These are phyloP conservation scores for Hypoxylon crocopeplum DNA, from an alignment of 495 filamentous ascomycete species.

Conservation along the genomic window DNA sequence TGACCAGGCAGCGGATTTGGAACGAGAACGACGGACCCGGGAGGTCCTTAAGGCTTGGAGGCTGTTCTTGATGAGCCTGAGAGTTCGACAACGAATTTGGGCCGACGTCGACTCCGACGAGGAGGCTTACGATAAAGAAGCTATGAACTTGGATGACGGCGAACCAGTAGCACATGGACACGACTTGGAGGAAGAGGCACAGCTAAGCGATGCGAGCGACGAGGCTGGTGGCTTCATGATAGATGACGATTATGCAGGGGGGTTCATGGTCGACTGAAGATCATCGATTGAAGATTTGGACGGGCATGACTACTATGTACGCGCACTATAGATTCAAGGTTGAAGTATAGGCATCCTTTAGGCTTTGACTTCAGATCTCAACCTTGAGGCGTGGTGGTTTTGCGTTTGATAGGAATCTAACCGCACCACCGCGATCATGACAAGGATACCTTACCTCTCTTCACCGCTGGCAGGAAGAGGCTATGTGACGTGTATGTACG, in stretches of 20 bases:
- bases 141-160: slow-evolving; percentile 20
- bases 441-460: too few species aligned
- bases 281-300: too few species aligned
- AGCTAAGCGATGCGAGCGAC: slow-evolving; percentile 29
- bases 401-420: too few species aligned
- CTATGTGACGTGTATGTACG: too few species aligned
- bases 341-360: too few species aligned
- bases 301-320: too few species aligned
- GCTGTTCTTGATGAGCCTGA: slow-evolving; percentile 73
- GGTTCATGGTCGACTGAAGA: slow-evolving; percentile 36
- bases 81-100: slow-evolving; percentile 78
- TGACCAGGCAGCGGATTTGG: slow-evolving; percentile 63
- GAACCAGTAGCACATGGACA: slow-evolving; percentile 17
- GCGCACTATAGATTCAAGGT: too few species aligned
- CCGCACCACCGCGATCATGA: too few species aligned
- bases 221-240: slow-evolving; percentile 44
- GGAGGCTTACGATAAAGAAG: slow-evolving; percentile 20
- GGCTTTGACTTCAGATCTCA: too few species aligned
- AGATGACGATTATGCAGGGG: slow-evolving; percentile 39
- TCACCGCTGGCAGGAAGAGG: too few species aligned
- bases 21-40: slow-evolving; percentile 60
- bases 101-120: slow-evolving; percentile 54
- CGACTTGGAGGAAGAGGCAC: slow-evolving; percentile 19
- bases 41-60: slow-evolving; percentile 77
- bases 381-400: too few species aligned